Evolutionary conservation across 23 red algal species (phyloP).

Genomic region (Gracilaria domingensis): DNA sequence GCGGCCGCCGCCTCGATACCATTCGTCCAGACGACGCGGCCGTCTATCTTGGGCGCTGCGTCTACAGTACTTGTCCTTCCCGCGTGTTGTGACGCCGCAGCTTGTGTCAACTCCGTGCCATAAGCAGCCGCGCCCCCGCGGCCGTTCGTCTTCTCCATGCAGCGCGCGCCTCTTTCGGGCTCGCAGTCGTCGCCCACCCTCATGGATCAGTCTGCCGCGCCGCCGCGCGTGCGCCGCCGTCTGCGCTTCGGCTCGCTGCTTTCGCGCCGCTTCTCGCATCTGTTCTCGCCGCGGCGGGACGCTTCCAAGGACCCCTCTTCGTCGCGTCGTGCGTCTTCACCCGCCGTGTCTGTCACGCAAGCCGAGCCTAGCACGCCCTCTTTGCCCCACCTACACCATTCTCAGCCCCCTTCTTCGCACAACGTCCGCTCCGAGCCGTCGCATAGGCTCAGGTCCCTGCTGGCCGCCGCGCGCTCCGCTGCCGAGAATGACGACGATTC

Average conservation of each 20-base stretch:
- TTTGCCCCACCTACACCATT: not conserved
- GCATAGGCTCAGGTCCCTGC: constrained; percentile 1
- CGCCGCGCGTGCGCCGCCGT: not conserved
- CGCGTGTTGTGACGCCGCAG: not conserved
- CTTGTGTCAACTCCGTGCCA: not conserved
- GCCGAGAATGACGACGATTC: constrained; percentile 33
- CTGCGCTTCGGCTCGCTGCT: not conserved
- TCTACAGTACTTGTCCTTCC: not conserved
- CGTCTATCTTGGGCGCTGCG: not conserved
- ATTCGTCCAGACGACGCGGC: no score
- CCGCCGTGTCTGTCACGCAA: not conserved
- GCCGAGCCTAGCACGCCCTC: not conserved
- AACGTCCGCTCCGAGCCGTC: constrained; percentile 19
- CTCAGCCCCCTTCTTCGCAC: not conserved
- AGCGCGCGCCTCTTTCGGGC: not conserved
- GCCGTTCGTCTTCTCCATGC: not conserved
- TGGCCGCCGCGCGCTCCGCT: not conserved
- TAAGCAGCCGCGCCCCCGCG: not conserved
- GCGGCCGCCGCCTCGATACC: no score
- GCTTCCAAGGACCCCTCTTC: not conserved
- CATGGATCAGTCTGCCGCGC: constrained; percentile 1
- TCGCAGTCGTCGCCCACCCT: not conserved
- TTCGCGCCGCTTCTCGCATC: constrained; percentile 27
- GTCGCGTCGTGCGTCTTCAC: not conserved
- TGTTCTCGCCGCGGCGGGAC: not conserved